These are phyloP conservation scores for Prunella vulgaris DNA, from an alignment of 257 asterid species.

Conservation along the genomic window DNA sequence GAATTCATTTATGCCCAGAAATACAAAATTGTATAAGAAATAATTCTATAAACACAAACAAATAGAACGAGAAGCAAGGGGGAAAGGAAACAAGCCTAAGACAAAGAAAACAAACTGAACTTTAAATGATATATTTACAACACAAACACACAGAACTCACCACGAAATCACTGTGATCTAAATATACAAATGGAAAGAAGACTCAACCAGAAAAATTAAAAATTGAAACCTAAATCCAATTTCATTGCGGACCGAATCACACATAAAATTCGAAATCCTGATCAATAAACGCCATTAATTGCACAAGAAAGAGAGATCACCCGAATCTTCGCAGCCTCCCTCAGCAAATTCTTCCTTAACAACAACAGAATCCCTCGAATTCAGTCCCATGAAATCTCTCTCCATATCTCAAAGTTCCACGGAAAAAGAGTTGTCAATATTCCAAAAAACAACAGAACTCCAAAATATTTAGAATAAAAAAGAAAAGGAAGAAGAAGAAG, in stretches of 20 bases:
- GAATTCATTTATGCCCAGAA: neutral
- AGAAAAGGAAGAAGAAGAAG: neutral
- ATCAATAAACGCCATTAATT: slow-evolving; percentile 7
- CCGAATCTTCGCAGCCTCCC: slow-evolving; percentile 43
- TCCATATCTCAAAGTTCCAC: slow-evolving; percentile 47
- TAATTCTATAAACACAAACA: neutral
- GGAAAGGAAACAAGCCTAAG: neutral
- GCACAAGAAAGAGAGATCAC: slow-evolving; percentile 29
- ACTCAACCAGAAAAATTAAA: neutral
- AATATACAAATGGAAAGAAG: slow-evolving; percentile 8
- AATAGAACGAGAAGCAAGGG: neutral
- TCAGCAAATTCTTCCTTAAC: slow-evolving; percentile 58
- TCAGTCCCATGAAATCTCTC: slow-evolving; percentile 75
- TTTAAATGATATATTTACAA: neutral
- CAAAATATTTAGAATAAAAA: neutral
- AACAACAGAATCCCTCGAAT: slow-evolving; percentile 35
- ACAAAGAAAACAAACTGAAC: neutral
- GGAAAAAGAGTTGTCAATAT: neutral
- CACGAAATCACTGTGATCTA: neutral
- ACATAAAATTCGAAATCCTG: neutral
- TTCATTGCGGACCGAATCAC: slow-evolving; percentile 9
- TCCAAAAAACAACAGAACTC: slow-evolving; percentile 4
- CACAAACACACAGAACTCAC: neutral
- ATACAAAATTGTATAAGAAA: neutral
- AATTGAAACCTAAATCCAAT: neutral